Evolutionary conservation across 1,284 basidiomycete species (phyloP).

Genomic region (Leccinum pachyderme): DNA sequence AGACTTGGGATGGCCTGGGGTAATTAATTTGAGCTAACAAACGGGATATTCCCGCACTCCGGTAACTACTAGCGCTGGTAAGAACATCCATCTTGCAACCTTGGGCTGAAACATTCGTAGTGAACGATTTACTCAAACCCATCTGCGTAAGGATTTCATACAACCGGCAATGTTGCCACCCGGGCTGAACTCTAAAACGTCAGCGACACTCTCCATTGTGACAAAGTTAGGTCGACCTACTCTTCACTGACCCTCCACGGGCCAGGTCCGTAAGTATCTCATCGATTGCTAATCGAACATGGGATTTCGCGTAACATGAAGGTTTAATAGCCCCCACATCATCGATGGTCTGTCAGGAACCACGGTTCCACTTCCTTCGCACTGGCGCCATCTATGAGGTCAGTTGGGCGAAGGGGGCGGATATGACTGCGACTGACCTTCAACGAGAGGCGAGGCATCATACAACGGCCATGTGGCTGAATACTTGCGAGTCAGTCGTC

Average conservation of each 20-base stretch:
- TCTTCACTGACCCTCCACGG: conserved; percentile 24
- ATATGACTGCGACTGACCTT: neutral
- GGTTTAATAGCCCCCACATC: conserved; percentile 1
- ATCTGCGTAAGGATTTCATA: neutral
- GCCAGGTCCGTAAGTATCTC: conserved; percentile 20
- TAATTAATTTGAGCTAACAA: conserved; percentile 35
- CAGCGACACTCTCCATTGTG: neutral
- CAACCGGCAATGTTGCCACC: conserved; percentile 13
- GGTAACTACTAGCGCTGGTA: conserved; percentile 18
- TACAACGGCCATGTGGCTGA: conserved; percentile 22
- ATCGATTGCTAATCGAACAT: neutral
- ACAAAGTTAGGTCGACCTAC: conserved; percentile 7
- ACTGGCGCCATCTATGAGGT: neutral
- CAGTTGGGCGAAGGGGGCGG: neutral
- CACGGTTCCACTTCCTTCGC: conserved; percentile 14
- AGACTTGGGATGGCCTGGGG: conserved; percentile 35
- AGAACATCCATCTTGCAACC: conserved; percentile 4
- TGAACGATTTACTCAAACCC: too few species aligned
- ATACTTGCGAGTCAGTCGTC: conserved; percentile 7
- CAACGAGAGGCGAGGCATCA: conserved; percentile 8
- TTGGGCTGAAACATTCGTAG: neutral
- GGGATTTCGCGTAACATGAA: neutral
- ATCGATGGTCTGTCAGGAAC: conserved; percentile 18
- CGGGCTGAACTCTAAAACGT: conserved; percentile 12
- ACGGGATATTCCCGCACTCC: conserved; percentile 29